Conservation (phyloP, 2,329 filamentous ascomycete genomes). For the Aurifilum marmelostoma region DNA sequence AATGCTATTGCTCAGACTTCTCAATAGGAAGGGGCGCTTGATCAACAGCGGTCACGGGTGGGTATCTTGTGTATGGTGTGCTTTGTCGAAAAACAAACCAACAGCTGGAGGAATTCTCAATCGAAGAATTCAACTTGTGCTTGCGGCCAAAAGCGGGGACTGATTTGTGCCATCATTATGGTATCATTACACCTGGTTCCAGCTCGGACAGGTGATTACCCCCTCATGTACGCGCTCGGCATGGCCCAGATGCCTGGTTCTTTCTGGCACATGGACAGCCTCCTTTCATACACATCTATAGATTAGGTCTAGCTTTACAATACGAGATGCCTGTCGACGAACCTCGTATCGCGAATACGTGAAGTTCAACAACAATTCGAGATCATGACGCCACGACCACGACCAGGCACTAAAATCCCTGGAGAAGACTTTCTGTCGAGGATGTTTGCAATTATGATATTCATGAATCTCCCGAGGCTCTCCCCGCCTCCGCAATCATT, state of each 20-base stretch:
- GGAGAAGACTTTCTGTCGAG: background rate
- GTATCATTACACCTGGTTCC: background rate
- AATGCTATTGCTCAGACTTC: slow-evolving; percentile 28
- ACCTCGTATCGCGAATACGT: background rate
- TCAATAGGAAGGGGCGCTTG: slow-evolving; percentile 1
- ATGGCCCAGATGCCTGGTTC: background rate
- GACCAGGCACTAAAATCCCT: background rate
- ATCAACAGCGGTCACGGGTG: background rate
- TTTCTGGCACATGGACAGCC: background rate
- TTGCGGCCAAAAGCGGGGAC: background rate
- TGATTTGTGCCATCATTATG: background rate
- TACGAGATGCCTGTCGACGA: background rate
- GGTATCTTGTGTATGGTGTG: background rate
- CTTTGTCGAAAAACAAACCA: background rate
- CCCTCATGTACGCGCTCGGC: background rate
- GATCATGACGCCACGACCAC: background rate
- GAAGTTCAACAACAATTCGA: background rate
- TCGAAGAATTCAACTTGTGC: background rate
- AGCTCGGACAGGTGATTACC: background rate
- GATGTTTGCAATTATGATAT: background rate
- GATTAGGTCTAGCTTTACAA: background rate
- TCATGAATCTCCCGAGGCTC: background rate
- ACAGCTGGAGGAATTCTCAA: background rate
- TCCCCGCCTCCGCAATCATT: background rate
- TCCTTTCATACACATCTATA: background rate